Base-by-base conservation (phyloP, 352 stramenopile species). In the Pythium dissotocum region DNA sequence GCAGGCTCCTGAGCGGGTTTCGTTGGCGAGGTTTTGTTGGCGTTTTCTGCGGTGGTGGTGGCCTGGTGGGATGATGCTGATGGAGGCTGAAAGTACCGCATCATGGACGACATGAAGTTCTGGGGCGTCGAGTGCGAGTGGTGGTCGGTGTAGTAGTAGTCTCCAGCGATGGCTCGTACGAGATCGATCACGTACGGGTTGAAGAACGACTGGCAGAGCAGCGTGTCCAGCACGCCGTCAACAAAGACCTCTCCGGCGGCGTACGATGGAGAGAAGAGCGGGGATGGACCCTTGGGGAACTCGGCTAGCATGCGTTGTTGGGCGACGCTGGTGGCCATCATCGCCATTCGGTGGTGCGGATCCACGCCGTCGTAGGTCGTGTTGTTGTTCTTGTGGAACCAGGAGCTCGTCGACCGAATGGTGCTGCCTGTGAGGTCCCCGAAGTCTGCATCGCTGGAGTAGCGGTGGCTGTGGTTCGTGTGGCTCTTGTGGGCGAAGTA, bases 151-250 rank as follows among this genome's bases (percentile, higher is more conserved):
- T 68, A 64, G 70, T 79, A 76, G 64, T 79, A 79, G 63, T 83
- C 70, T 4, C 82, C 80, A 13, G 76, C 69, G 21, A 91, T 72
- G 10, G 77, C 76, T 2, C 76, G 77, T 24, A 89, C 72, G 38
- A 91, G 68, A 54, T 88, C 78, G 60, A 87, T 82, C 53, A 78
- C 73, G 65, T 91, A 91, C 63, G 80, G 80, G 52, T 89, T 91
- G 70, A 89, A 88, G 70, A 89, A 91, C 26, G 83, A 85, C 61
- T 89, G 80, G 56, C 83, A 90, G 10, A 90, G 74, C 58, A 89
- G 67, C 42, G 76, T 85, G 76, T 89, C 80, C 30, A 91, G 69
- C 14, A 85, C 75, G 42, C 69, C 81, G 59, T 88, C 80, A 24
- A 91, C 77, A 51, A 89, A 87, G 44, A 88, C 74, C 32, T 87